Conservation (phyloP, 2,329 filamentous ascomycete genomes). For the Hymenoscyphus occultus region DNA sequence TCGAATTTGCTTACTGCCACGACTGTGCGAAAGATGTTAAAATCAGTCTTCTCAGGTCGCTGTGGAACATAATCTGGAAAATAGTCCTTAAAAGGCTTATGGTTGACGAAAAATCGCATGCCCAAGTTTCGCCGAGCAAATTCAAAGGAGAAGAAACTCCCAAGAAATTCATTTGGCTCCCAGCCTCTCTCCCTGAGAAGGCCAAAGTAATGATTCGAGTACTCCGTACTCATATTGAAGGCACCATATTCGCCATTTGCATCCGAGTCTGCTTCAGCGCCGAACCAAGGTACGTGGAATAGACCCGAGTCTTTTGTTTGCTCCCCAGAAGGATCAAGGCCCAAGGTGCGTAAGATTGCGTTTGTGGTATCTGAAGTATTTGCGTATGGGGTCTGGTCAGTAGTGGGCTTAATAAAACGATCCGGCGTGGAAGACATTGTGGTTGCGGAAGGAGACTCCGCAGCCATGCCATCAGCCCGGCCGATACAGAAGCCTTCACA, state of each 20-base stretch:
- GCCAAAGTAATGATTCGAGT: not conserved
- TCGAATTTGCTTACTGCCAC: not conserved
- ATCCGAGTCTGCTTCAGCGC: constrained; percentile 7
- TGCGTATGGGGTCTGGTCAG: not conserved
- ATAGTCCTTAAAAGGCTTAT: not conserved
- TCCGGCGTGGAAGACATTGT: not conserved
- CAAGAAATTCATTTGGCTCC: not conserved
- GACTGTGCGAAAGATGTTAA: not conserved
- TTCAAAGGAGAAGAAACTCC: not conserved
- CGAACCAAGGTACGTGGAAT: constrained; percentile 7
- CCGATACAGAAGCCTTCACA: constrained; percentile 5
- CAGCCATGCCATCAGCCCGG: not conserved
- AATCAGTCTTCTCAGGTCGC: not conserved
- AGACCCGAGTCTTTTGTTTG: not conserved
- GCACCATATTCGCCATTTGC: not conserved
- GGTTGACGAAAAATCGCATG: not conserved
- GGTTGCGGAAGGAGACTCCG: not conserved
- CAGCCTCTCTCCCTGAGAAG: not conserved
- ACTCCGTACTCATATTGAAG: not conserved
- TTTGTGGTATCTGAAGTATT: not conserved
- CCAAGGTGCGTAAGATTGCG: not conserved
- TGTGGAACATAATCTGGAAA: not conserved
- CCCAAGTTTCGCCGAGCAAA: not conserved
- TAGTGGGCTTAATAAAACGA: not conserved
- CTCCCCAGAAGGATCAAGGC: constrained; percentile 2